Base-by-base conservation (phyloP, 192 early-diverging fungal species). In the Podila clonocystis region DNA sequence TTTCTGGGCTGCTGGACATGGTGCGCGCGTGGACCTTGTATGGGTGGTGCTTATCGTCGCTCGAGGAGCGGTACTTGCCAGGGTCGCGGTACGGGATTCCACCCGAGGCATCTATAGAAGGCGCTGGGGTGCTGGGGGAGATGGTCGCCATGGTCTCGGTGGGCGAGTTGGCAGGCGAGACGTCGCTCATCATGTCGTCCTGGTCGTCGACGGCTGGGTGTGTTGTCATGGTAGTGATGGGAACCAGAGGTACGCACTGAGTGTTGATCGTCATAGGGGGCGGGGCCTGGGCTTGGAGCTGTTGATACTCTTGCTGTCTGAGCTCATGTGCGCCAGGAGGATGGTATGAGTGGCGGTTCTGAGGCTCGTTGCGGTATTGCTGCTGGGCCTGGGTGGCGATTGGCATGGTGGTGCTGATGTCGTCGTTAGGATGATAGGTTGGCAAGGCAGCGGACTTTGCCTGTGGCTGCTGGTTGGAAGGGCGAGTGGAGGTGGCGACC, bases 71-170 rank as follows among this genome's bases (percentile, higher is more conserved):
- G 13, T 64, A 26, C 2, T 38, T 64, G 63, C 8, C 41, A 4
- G 49, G 26, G 41, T 31, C 36, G 4, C 41, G 62, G 15, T 68
- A 61, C 0, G 73, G 55, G 3, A 49, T 30, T 2, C 24, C 7
- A 20, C 28, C 17, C 28, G 70, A 49, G 28, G 59, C 58, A 31
- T 78, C 68, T n/a, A 49, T 65, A 22, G 63, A 66, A 12, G 48
- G 28, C 5, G 62, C 50, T 22, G 75, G 75, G 1, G 75, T 78
- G 45, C 58, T 67, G 11, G 75, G 75, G 7, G 75, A 78, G 63
- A 78, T 78, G 33, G 75, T 78, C 1, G 75, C 68, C 75, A 78
- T 71, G 34, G 75, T 78, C 57, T 78, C 75, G 2, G 75, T 71
- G 1, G 75, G 75, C 5, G 75, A 78, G 29, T 26, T 78, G 48